Base-by-base conservation (phyloP, 2,329 filamentous ascomycete species). In the Aureobasidium sp. region DNA sequence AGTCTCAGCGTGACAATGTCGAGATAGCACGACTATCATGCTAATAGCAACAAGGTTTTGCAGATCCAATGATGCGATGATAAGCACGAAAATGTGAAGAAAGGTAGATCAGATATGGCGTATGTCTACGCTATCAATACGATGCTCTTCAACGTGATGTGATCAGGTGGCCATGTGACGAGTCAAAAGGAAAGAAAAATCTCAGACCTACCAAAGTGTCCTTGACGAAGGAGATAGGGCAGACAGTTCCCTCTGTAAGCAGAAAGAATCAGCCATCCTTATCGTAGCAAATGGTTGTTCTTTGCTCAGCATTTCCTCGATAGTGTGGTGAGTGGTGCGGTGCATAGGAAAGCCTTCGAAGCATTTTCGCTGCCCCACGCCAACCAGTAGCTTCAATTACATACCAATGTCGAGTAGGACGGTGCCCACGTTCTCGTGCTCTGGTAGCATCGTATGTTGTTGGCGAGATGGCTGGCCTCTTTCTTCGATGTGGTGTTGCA, bases 201-300 rank as follows among this genome's bases (percentile, higher is more conserved):
- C 46, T 55, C 66, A 41, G 61, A 71, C 88, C 83, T 84, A 92
- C 89, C 78, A 92, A 79, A 67, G 89, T 84, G 73, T 91, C 87
- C 77, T 90, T 90, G 75, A 92, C 89, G 75, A 92, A 92, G 68
- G 87, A 90, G 73, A 92, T 91, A 68, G 88, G 87, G 74, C 88
- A 91, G 66, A 92, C 86, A 55, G 89, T 92, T 66, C 89, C 89
- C 81, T 92, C 89, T 92, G 67, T 62, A 65, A 17, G 32, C 20
- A 58, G 32, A 23, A 32, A 15, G 26, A 36, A 36, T 60, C n/a
- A 60, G 57, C 46, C 36, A 47, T 59, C 42, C 39, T 59, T 48
- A 59, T 59, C 55, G 12, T 27, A 20, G 6, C 29, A 2, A 26
- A 10, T n/a, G 10, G 10, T 37, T 37, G 34, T 37, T 37, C 12